Evolutionary conservation across 257 asterid genomes (phyloP), one percentile per base, ranked within the genome.

Genomic region (Paraleonurus japonicus): DNA sequence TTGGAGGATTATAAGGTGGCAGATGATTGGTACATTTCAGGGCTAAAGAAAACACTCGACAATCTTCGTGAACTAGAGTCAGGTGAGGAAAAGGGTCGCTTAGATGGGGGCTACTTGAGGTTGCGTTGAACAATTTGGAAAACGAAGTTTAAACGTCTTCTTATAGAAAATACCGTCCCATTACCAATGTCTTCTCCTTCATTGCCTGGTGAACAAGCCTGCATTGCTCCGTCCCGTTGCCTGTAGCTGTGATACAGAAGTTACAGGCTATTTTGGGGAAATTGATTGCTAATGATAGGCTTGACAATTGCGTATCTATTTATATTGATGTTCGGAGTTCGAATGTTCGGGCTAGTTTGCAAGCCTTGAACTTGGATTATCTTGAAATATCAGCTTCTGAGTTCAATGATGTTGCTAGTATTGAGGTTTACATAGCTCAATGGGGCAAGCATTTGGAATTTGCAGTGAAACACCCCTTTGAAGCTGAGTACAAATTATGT

Each of bases 371-470:
- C 70, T 79, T 93, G 87, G 98, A 90, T 80, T 93, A 93, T 71
- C 95, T 93, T 39, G 96, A 89, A 78, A 90, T 90, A 62, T 88
- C 95, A 2, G 88, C 80, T 10, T 87, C 97, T 0, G 97, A 92
- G 77, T 88, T 92, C 69, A 88, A 92, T 70, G 84, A 82, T 48
- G 93, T 92, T 65, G 86, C 86, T 17, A 88, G 96, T 81, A 86
- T 92, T 47, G 96, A 92, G 79, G 83, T 78, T 12, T 84, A 84
- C 53, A 90, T 93, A 61, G 69, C 88, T 73, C 83, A 82, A 54
- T 93, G 98, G 98, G 95, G 96, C 13, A 80, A 79, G 83, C 96
- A 93, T 81, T 76, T 93, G 82, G 97, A 90, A 71, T 90, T 93
- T 65, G 95, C 94, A 0, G 90, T 90, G 81, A 93, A 89, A 80